phyloP scores from a whole-genome alignment of 2,329 filamentous ascomycete genomes.

The Aphanoascus verrucosus region DNA sequence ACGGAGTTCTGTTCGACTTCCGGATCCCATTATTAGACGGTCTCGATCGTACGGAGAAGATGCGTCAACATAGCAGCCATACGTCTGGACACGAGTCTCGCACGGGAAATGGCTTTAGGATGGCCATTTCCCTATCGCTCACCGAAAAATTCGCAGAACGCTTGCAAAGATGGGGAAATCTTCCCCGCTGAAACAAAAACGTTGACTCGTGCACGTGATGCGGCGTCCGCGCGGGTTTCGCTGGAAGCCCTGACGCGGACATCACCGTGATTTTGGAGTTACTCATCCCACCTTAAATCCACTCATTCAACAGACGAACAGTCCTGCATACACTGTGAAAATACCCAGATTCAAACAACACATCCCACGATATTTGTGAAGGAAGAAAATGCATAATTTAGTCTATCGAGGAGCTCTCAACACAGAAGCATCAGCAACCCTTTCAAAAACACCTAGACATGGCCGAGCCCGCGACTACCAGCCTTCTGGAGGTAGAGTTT shows the following conservation, averaged over 20 bases:
- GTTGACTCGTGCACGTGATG: not conserved
- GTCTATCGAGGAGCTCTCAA: constrained; percentile 4
- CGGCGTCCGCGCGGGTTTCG: not conserved
- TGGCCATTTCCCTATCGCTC: too few species aligned
- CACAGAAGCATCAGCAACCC: not conserved
- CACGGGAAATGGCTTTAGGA: too few species aligned
- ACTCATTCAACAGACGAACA: not conserved
- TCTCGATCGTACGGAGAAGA: too few species aligned
- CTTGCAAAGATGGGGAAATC: too few species aligned
- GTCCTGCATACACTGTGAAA: not conserved
- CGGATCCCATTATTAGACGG: too few species aligned
- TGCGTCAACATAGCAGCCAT: too few species aligned
- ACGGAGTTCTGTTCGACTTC: too few species aligned
- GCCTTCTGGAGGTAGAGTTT: constrained; percentile 1
- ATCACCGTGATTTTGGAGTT: not conserved
- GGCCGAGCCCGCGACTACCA: constrained; percentile 2
- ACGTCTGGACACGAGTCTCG: too few species aligned
- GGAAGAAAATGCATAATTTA: constrained; percentile 10
- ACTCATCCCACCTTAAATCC: too few species aligned
- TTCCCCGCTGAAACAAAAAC: too few species aligned
- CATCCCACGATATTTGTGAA: not conserved
- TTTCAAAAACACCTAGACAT: not conserved
- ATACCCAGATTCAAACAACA: not conserved
- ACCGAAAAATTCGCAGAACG: too few species aligned
- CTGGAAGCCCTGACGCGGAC: not conserved